phyloP scores from a whole-genome alignment of 495 filamentous ascomycete genomes.

The Hypomontagnella submonticulosa region DNA sequence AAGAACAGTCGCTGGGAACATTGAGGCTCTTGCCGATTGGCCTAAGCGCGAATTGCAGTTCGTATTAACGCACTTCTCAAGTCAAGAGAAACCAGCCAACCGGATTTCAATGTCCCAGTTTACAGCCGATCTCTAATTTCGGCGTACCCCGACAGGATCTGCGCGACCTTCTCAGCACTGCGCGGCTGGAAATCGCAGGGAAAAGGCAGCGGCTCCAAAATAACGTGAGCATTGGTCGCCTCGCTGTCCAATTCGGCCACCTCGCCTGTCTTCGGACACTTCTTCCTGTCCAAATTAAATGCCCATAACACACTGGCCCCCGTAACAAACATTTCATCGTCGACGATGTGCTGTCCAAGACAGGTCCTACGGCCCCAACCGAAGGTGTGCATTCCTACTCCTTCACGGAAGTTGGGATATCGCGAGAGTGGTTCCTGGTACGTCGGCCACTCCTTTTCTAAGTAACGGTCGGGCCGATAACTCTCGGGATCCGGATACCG shows the following conservation, averaged over 20 bases:
- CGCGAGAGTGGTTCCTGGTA: slow-evolving; percentile 63
- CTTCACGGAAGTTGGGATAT: slow-evolving; percentile 65
- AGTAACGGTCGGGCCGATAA: slow-evolving; percentile 66
- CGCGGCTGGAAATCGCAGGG: slow-evolving; percentile 54
- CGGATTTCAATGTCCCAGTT: too few relatives aligned
- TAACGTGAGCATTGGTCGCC: slow-evolving; percentile 61
- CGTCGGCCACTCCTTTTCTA: slow-evolving; percentile 63
- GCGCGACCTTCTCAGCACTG: slow-evolving; percentile 46
- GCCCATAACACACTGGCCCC: slow-evolving; percentile 61
- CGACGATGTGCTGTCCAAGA: slow-evolving; percentile 70
- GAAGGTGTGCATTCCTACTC: slow-evolving; percentile 62
- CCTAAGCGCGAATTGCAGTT: too few relatives aligned
- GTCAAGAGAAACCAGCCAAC: too few relatives aligned
- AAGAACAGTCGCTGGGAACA: too few relatives aligned
- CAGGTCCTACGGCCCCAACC: slow-evolving; percentile 74
- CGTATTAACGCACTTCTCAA: too few relatives aligned
- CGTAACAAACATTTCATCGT: slow-evolving; percentile 63
- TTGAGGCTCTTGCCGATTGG: too few relatives aligned
- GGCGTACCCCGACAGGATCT: slow-evolving; percentile 52
- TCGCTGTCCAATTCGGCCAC: slow-evolving; percentile 61
- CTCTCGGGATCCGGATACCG: slow-evolving; percentile 64
- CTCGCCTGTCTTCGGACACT: slow-evolving; percentile 54
- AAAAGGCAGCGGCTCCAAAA: slow-evolving; percentile 58
- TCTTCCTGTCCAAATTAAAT: slow-evolving; percentile 59
- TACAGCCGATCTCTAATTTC: slow-evolving; percentile 46